These are phyloP conservation scores for Amorphotheca resinae DNA, from an alignment of 495 filamentous ascomycete species.

Conservation along the genomic window DNA sequence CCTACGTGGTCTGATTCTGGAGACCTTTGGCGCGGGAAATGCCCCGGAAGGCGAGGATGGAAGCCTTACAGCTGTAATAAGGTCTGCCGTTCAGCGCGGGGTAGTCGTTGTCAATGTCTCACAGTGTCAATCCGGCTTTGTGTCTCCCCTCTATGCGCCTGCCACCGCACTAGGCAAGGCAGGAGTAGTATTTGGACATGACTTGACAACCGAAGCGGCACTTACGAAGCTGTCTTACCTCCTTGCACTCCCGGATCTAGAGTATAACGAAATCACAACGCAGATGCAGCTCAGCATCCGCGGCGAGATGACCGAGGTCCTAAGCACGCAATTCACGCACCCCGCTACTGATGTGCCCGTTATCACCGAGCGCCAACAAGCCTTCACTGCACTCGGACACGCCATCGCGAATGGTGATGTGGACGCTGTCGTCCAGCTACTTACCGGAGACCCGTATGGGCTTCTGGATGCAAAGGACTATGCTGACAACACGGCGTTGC, in stretches of 20 bases:
- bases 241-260: slow-evolving; percentile 53
- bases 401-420: slow-evolving; percentile 66
- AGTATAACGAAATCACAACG: slow-evolving; percentile 46
- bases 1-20: slow-evolving; percentile 73
- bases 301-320: slow-evolving; percentile 75
- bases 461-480: slow-evolving; percentile 59
- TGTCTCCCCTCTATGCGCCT: slow-evolving; percentile 82
- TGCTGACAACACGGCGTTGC: slow-evolving; percentile 74
- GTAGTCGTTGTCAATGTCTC: slow-evolving; percentile 89
- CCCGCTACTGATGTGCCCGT: slow-evolving; percentile 35
- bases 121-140: slow-evolving; percentile 81
- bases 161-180: slow-evolving; percentile 79
- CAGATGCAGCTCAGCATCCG: slow-evolving; percentile 67
- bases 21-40: slow-evolving; percentile 94
- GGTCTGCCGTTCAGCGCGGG: slow-evolving; percentile 62
- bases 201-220: slow-evolving; percentile 88
- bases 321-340: slow-evolving; percentile 52
- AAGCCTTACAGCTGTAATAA: slow-evolving; percentile 68
- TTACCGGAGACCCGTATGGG: slow-evolving; percentile 51
- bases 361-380: slow-evolving; percentile 32
- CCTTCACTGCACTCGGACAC: slow-evolving; percentile 66
- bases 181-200: slow-evolving; percentile 84
- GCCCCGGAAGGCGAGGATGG: slow-evolving; percentile 77
- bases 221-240: slow-evolving; percentile 89
- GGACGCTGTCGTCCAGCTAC: slow-evolving; percentile 46